Evolutionary conservation across 768 basidiomycete genomes (phyloP).

Genomic region (Neoboletus subvelutipes): DNA sequence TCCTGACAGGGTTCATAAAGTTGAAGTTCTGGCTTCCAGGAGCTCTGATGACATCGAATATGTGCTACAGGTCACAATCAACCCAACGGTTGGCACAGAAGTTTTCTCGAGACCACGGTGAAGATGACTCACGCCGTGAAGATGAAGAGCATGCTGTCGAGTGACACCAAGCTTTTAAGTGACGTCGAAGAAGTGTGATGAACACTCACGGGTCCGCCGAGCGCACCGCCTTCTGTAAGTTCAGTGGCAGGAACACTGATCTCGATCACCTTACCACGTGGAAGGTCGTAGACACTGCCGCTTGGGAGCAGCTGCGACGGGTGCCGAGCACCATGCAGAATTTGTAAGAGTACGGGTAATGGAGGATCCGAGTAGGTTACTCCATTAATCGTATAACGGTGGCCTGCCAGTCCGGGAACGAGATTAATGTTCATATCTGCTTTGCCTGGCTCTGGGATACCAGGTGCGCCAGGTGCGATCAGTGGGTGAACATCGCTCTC

Average conservation of each 20-base stretch:
- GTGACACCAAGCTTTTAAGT: neutral
- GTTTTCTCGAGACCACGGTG: neutral
- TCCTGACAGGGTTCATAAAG: constrained; percentile 48
- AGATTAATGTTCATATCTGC: constrained; percentile 29
- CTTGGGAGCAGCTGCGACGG: constrained; percentile 15
- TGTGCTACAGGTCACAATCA: constrained; percentile 30
- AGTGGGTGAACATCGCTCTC: constrained; percentile 23
- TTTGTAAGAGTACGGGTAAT: constrained; percentile 22
- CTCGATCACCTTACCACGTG: constrained; percentile 15
- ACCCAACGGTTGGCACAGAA: neutral
- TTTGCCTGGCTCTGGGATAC: constrained; percentile 18
- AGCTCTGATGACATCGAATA: constrained; percentile 42
- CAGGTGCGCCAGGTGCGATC: constrained; percentile 22
- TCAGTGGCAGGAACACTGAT: constrained; percentile 19
- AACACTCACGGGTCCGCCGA: constrained; percentile 34
- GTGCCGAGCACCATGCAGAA: constrained; percentile 21
- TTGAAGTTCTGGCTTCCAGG: constrained; percentile 40
- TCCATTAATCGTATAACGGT: constrained; percentile 10
- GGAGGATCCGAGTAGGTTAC: constrained; percentile 6
- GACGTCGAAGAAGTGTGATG: neutral
- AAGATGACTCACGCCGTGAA: constrained; percentile 18
- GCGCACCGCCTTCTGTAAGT: constrained; percentile 13
- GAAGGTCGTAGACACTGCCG: constrained; percentile 18
- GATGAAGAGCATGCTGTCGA: constrained; percentile 22
- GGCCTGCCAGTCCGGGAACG: neutral